These are phyloP conservation scores for Aureobasidium sp. DNA, from an alignment of 2,329 filamentous ascomycete species.

Conservation along the genomic window DNA sequence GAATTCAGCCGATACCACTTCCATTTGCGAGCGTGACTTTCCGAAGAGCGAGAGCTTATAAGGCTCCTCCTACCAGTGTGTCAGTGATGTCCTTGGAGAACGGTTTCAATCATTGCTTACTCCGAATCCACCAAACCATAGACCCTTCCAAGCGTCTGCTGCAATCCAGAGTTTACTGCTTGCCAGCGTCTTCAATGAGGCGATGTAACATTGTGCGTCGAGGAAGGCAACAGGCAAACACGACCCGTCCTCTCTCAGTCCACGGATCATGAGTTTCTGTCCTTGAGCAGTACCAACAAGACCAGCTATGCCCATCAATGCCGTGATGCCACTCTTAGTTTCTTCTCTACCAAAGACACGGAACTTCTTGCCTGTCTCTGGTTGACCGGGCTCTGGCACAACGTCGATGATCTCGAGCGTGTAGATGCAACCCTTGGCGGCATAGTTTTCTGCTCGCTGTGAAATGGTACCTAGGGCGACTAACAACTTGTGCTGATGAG, in stretches of 20 bases:
- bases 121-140: constrained; percentile 94
- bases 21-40: constrained; percentile 69
- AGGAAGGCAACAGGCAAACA: constrained; percentile 92
- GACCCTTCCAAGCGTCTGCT: constrained; percentile 82
- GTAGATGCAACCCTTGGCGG: constrained; percentile 74
- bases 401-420: constrained; percentile 89
- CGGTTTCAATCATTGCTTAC: constrained; percentile 30
- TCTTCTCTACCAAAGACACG: constrained; percentile 85
- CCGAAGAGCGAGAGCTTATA: constrained; percentile 92
- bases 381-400: constrained; percentile 75
- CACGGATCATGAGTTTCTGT: constrained; percentile 94
- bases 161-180: constrained; percentile 79
- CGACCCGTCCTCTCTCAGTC: constrained; percentile 88
- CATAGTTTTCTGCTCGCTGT: constrained; percentile 81
- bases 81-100: background rate
- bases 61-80: constrained; percentile 62
- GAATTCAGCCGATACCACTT: constrained; percentile 76
- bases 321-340: constrained; percentile 84
- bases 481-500: constrained; percentile 73
- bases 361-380: constrained; percentile 76
- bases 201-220: constrained; percentile 93
- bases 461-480: constrained; percentile 79
- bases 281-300: constrained; percentile 82
- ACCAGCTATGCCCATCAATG: constrained; percentile 76
- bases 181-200: constrained; percentile 71